Conservation (phyloP, 495 filamentous ascomycete species). For the Daldinia grandis region DNA sequence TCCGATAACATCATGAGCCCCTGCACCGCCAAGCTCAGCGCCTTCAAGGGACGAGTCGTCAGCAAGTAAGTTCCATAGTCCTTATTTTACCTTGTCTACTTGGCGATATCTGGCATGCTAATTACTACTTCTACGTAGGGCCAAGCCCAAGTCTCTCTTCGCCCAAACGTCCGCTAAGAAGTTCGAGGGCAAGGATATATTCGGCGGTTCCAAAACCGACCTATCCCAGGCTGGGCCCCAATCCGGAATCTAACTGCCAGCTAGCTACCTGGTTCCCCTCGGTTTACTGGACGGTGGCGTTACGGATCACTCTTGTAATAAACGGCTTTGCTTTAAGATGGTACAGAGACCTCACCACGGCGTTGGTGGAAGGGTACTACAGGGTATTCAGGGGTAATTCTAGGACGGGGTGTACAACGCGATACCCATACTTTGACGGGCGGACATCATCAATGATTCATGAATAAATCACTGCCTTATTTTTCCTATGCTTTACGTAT, state of each 20-base stretch:
- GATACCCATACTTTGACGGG: conserved; percentile 11
- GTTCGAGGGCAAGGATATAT: conserved; percentile 49
- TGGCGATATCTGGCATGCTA: background rate
- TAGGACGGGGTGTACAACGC: conserved; percentile 5
- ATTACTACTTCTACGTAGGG: conserved; percentile 46
- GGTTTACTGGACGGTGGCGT: conserved; percentile 13
- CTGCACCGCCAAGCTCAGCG: conserved; percentile 87
- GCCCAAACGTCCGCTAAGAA: conserved; percentile 67
- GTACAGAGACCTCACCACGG: conserved; percentile 17
- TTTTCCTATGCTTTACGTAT: conserved; percentile 4
- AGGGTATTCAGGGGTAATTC: conserved; percentile 10
- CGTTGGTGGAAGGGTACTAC: conserved; percentile 28
- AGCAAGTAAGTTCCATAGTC: conserved; percentile 62
- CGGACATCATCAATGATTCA: conserved; percentile 35
- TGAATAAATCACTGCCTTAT: conserved; percentile 19
- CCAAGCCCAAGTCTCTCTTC: conserved; percentile 71
- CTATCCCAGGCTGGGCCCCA: background rate
- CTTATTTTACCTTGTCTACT: background rate
- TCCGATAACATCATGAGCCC: conserved; percentile 93
- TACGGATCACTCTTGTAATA: background rate
- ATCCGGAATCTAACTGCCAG: conserved; percentile 3
- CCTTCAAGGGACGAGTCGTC: conserved; percentile 84
- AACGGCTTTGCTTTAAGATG: conserved; percentile 10
- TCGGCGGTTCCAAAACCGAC: conserved; percentile 34
- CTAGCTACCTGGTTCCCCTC: conserved; percentile 8